Conservation (phyloP, 2,329 filamentous ascomycete genomes). For the Cladosporium sp. region DNA sequence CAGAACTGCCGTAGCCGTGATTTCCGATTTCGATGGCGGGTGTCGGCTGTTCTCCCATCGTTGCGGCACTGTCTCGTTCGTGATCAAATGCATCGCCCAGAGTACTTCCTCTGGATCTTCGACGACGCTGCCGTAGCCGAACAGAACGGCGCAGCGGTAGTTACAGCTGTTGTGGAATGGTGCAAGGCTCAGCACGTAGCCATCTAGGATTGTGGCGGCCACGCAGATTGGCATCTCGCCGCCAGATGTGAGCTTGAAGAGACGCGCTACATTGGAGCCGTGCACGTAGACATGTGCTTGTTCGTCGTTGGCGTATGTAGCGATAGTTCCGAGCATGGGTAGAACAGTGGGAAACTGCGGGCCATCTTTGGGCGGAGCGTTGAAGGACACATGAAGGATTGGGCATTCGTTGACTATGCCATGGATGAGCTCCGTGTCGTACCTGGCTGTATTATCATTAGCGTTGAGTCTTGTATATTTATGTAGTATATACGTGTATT, state of each 20-base stretch:
- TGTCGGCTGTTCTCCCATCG: conserved; percentile 70
- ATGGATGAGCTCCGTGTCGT: conserved; percentile 73
- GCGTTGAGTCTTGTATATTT: background rate
- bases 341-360: conserved; percentile 71
- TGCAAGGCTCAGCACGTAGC: conserved; percentile 75
- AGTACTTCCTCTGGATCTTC: conserved; percentile 72
- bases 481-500: background rate
- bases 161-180: conserved; percentile 83
- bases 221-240: conserved; percentile 65
- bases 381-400: conserved; percentile 80
- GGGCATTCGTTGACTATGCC: conserved; percentile 71
- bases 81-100: conserved; percentile 77
- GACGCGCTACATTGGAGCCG: conserved; percentile 76
- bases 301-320: conserved; percentile 67
- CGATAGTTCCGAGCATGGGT: conserved; percentile 85
- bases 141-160: conserved; percentile 77
- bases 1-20: conserved; percentile 72
- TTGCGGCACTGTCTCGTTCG: conserved; percentile 67
- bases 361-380: conserved; percentile 51
- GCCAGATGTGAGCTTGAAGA: conserved; percentile 64
- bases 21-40: conserved; percentile 71
- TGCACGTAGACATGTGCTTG: conserved; percentile 74
- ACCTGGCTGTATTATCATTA: conserved; percentile 56
- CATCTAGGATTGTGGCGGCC: conserved; percentile 73
- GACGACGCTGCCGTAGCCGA: conserved; percentile 71